Conservation (phyloP, 176 grass and related monocot species). For the Typha latifolia region DNA sequence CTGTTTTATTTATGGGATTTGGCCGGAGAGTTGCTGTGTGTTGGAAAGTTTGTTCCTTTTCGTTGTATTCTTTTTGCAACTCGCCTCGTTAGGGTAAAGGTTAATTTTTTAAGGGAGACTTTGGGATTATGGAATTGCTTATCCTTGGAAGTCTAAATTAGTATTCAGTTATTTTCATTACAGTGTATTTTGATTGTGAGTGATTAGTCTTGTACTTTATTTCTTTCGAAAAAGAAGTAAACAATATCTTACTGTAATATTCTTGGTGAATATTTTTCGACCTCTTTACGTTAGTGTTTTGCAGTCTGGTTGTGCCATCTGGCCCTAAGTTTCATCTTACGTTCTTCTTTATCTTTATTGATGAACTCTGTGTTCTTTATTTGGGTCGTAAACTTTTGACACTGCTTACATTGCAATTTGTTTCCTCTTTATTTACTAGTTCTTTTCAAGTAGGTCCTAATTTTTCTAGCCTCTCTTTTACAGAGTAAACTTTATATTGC, state of each 20-base stretch:
- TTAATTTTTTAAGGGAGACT: background rate
- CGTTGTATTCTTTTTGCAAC: background rate
- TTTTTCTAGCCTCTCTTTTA: slow-evolving; percentile 5
- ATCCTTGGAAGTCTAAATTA: background rate
- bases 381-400: background rate
- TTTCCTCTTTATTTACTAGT: background rate
- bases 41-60: background rate
- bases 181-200: background rate
- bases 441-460: background rate
- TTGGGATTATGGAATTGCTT: background rate
- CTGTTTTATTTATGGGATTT: background rate
- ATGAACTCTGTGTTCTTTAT: background rate
- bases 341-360: background rate
- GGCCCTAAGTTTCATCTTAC: background rate
- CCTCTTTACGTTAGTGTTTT: slow-evolving; percentile 1
- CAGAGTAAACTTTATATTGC: slow-evolving; percentile 14
- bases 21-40: background rate
- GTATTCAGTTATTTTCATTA: too few relatives aligned
- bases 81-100: background rate
- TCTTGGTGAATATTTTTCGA: background rate
- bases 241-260: background rate
- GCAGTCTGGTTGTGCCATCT: background rate
- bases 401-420: background rate
- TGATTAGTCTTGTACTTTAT: background rate
- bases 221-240: background rate